These are phyloP conservation scores for Candida gigantensis DNA, from an alignment of 1,139 yeast species.

Conservation along the genomic window DNA sequence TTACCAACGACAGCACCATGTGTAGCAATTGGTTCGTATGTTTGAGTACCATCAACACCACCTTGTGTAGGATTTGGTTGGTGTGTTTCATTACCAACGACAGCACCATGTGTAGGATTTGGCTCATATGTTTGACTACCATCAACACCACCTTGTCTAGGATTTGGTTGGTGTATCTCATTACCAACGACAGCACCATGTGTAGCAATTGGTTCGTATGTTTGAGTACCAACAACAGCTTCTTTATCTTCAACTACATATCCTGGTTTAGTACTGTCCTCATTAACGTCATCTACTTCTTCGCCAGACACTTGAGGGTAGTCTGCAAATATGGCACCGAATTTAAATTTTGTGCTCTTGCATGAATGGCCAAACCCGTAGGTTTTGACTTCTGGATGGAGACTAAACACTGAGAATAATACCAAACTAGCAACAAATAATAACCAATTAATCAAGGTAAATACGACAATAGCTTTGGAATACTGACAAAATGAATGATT, in stretches of 20 bases:
- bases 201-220: not conserved
- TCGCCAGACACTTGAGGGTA: slow-evolving; percentile 1
- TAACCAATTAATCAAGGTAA: slow-evolving; percentile 32
- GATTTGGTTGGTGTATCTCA: no score
- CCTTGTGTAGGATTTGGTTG: no score
- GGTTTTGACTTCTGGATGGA: slow-evolving; percentile 22
- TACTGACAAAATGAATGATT: slow-evolving; percentile 21
- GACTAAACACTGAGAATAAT: slow-evolving; percentile 22
- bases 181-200: not conserved
- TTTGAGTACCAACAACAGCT: slow-evolving; percentile 1
- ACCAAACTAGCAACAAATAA: slow-evolving; percentile 24
- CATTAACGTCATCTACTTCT: not conserved
- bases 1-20: not conserved
- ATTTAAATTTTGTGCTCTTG: slow-evolving; percentile 7
- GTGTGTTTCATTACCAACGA: no score
- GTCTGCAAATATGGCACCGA: slow-evolving; percentile 14
- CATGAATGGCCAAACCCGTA: slow-evolving; percentile 9
- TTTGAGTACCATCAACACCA: slow-evolving; percentile 1
- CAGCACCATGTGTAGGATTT: no score
- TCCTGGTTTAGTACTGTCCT: not conserved
- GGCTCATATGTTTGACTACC: no score
- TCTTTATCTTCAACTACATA: no score
- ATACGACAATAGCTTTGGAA: slow-evolving; percentile 32
- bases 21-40: not conserved
- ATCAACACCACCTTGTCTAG: no score